These are phyloP conservation scores for Termitomyces sp. DNA, from an alignment of 768 basidiomycete species.

Conservation along the genomic window DNA sequence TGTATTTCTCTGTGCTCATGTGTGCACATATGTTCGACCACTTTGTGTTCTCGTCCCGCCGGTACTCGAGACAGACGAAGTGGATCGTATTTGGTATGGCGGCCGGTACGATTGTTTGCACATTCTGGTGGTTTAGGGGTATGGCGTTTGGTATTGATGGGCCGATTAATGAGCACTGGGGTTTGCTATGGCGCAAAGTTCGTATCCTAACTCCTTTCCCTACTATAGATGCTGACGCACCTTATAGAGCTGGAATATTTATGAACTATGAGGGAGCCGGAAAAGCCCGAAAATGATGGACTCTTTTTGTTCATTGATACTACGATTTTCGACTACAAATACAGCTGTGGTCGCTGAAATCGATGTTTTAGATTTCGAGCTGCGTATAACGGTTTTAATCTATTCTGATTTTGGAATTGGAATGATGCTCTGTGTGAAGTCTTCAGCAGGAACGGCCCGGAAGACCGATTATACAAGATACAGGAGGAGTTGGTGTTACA, in stretches of 20 bases:
- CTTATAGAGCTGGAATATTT: slow-evolving; percentile 27
- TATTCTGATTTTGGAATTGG: slow-evolving; percentile 3
- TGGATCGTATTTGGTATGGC: slow-evolving; percentile 63
- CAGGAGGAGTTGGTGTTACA: not conserved
- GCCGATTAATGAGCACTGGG: slow-evolving; percentile 73
- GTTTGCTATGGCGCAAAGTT: slow-evolving; percentile 72
- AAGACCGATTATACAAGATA: not conserved
- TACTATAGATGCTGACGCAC: not conserved
- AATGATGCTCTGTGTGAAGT: not conserved
- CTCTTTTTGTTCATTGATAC: slow-evolving; percentile 3
- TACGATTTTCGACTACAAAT: slow-evolving; percentile 2
- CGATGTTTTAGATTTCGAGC: slow-evolving; percentile 10
- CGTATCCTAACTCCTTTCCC: slow-evolving; percentile 12
- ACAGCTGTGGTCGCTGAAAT: not conserved
- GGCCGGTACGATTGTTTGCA: slow-evolving; percentile 54
- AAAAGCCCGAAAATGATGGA: not conserved
- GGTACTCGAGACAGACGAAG: slow-evolving; percentile 61
- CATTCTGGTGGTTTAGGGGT: slow-evolving; percentile 94
- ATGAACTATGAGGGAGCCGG: slow-evolving; percentile 12
- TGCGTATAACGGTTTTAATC: slow-evolving; percentile 15
- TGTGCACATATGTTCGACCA: slow-evolving; percentile 88
- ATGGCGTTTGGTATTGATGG: slow-evolving; percentile 92
- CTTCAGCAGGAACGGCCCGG: not conserved
- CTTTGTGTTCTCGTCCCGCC: slow-evolving; percentile 77
- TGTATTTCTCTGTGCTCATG: slow-evolving; percentile 97